Evolutionary conservation across 345 rosid species (phyloP), one percentile per base, ranked within the genome.

Genomic region (Sisymbrium altissimum): DNA sequence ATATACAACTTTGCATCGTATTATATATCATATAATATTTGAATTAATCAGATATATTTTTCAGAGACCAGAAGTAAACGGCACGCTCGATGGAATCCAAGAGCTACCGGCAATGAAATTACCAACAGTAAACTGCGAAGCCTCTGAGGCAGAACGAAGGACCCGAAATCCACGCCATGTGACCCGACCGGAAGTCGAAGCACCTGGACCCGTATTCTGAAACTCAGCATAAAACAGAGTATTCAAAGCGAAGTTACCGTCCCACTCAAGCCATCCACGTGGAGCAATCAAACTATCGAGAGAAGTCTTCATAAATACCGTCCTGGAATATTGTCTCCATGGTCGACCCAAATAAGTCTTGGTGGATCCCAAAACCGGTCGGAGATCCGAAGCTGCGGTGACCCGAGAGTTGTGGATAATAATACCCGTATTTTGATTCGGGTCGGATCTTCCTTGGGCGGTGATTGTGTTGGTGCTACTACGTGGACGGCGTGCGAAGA

Each of bases 181-280:
- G 30, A 86, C 85, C 67, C 89, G 79, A 60, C 64, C 17, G 3
- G 79, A 75, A 43, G 79, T 75, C 0, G 79, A 75, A 75, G 93
- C 78, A n/a, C 83, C 84, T 0, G 86, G 83, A 14, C 93, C 90
- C 7, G 71, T 75, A 58, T 88, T 88, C 68, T 53, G 71, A 71
- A 83, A 88, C 87, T 86, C 93, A 7, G 85, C 90, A 13, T 86
- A 84, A 57, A 78, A 84, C 46, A 86, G 18, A 36, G 93, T 86
- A 0, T 23, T 71, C 7, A 82, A 64, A 0, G 87, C 87, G 12
- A 86, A 88, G 45, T 82, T 63, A 1, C 85, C 91, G 1, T 57
- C 11, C 91, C 91, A 88, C 23, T 83, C 85, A 8, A 79, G 46
- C 93, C 93, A 88, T 2, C 88, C 88, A 0, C 82, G 78, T 6